These are phyloP conservation scores for Lachnellula hyalina DNA, from an alignment of 2,329 filamentous ascomycete species.

Conservation along the genomic window DNA sequence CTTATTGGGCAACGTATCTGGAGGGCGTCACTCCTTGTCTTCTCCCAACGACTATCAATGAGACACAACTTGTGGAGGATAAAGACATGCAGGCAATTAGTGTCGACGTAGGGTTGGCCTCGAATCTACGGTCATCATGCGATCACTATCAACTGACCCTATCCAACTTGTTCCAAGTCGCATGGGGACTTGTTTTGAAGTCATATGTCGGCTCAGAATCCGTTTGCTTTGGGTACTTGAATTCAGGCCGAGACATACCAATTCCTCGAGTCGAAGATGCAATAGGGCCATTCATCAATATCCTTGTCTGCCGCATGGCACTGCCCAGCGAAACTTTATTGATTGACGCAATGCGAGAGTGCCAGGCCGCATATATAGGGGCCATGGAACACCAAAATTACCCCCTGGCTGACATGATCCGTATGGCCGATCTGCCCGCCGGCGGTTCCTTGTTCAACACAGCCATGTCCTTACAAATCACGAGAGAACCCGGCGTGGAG, in stretches of 20 bases:
- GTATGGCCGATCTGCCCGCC: too few species aligned
- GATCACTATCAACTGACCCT: conserved; percentile 16
- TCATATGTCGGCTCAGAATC: conserved; percentile 42
- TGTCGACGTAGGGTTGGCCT: not conserved
- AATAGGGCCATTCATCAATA: conserved; percentile 1
- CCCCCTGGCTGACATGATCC: too few species aligned
- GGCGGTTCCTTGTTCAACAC: conserved; percentile 32
- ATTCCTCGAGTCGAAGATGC: conserved; percentile 32
- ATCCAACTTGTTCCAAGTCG: conserved; percentile 45
- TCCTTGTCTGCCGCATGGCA: conserved; percentile 1
- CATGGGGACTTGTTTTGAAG: conserved; percentile 48
- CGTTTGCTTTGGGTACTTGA: conserved; percentile 49
- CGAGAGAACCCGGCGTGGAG: conserved; percentile 16
- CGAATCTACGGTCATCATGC: conserved; percentile 4
- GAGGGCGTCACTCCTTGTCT: not conserved
- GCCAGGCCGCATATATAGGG: too few species aligned
- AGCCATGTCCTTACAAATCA: conserved; percentile 34
- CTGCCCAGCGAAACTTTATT: not conserved
- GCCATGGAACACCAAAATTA: too few species aligned
- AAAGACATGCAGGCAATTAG: not conserved
- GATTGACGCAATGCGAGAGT: conserved; percentile 14
- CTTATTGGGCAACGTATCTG: conserved; percentile 20
- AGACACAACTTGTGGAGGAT: not conserved
- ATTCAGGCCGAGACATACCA: conserved; percentile 48
- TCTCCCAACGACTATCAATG: not conserved